phyloP scores from a whole-genome alignment of 1,284 basidiomycete species.

The Malassezia furfur region DNA sequence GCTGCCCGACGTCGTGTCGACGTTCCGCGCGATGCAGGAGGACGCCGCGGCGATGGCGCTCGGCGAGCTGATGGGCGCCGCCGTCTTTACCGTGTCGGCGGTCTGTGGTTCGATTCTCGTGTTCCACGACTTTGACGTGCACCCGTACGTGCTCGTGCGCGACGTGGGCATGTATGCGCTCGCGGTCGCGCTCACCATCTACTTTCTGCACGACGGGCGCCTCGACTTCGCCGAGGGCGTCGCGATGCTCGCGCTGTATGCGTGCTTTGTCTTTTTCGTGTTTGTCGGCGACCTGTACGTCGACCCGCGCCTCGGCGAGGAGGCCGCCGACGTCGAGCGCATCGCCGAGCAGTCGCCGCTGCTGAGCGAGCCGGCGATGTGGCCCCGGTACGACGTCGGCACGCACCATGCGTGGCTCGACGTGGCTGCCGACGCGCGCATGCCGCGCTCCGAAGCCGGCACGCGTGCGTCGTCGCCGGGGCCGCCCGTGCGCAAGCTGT shows the following conservation, averaged over 20 bases:
- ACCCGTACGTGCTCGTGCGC: constrained; percentile 69
- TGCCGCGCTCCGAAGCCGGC: too few relatives aligned
- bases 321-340: constrained; percentile 16
- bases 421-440: too few relatives aligned
- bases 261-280: constrained; percentile 51
- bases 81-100: constrained; percentile 87
- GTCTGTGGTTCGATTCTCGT: constrained; percentile 91
- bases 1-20: constrained; percentile 60
- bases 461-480: too few relatives aligned
- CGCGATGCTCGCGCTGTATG: constrained; percentile 65
- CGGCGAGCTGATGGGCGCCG: constrained; percentile 88
- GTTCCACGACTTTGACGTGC: constrained; percentile 80
- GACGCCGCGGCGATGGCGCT: constrained; percentile 80
- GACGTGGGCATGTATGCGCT: constrained; percentile 86
- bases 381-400: neutral
- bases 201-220: constrained; percentile 67
- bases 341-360: neutral
- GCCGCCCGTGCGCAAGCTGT: neutral
- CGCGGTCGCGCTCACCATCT: constrained; percentile 64
- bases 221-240: constrained; percentile 68
- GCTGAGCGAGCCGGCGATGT: neutral
- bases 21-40: constrained; percentile 80
- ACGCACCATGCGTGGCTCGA: neutral
- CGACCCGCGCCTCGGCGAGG: constrained; percentile 60
- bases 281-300: constrained; percentile 51